Evolutionary conservation across 352 stramenopile species (phyloP), one percentile per base, ranked within the genome.

Genomic region (Pythium plurisporium): DNA sequence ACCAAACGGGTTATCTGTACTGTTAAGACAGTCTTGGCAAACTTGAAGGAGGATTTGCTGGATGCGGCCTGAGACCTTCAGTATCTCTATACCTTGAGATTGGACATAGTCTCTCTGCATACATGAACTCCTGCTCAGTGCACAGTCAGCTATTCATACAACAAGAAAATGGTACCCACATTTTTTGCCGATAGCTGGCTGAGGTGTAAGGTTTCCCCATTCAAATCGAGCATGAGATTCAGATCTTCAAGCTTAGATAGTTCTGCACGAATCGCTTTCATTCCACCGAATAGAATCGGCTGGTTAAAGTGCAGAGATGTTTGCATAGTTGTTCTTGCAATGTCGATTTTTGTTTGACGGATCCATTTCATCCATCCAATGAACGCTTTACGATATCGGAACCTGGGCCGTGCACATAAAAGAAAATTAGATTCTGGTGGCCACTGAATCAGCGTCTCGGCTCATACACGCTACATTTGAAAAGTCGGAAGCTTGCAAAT

Each of bases 371-470:
- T 83, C 79, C 79, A 89, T 6, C 48, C 48, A 0, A 82, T 12
- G 29, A 87, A 89, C 5, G 76, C 74, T 53, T 89, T 87, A 1
- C 76, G 74, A 40, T 86, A 89, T 1, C 79, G 74, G 47, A 89
- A 89, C 2, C 79, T 89, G 14, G 5, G 15, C 1, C 12, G 15
- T 34, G 26, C 7, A 27, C 7, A 17, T 20, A 20, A 1, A 23
- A 27, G 38, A 25, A 23, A 27, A 0, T 27, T 20, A 9, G 7
- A 27, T 5, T 44, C 7, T n/a, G n/a, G n/a, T n/a, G n/a, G n/a
- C n/a, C n/a, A n/a, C n/a, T n/a, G n/a, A n/a, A n/a, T n/a, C n/a
- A n/a, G n/a, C n/a, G n/a, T n/a, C n/a, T n/a, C n/a, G n/a, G n/a
- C n/a, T n/a, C n/a, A n/a, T n/a, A n/a, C 9, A 43, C 3, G 17